Evolutionary conservation across 331 rosid genomes (phyloP), one percentile per base, ranked within the genome.

Genomic region (Pyracantha coccinea): DNA sequence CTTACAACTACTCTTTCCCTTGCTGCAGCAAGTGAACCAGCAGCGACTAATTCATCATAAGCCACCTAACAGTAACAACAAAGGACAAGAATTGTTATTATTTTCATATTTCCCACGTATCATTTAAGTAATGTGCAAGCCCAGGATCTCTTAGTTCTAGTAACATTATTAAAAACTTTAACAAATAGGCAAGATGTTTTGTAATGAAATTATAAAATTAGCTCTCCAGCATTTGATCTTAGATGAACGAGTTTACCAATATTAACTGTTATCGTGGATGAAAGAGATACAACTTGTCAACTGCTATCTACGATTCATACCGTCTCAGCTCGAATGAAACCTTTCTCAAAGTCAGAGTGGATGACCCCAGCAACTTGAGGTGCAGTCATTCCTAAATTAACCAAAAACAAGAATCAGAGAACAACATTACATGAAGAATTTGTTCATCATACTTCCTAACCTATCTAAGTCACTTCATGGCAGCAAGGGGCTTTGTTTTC

Each of bases 311-410:
- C 31, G 59, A 71, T 55, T 57, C 93, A 86, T 86, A 93, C 97
- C 5, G 97, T 93, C 81, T 93, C 97, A 27, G 98, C 98, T 74
- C 96, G 95, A 76, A 93, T 93, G 86, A 93, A 93, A 74, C 97
- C 98, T 84, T 89, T 93, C 96, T 93, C 97, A 66, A 93, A 93
- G 89, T 93, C 98, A 19, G 97, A 88, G 87, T 93, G 98, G 80
- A 93, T 93, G 74, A 86, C 93, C 83, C 98, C 98, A 85, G 98
- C 97, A 76, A 96, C 98, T 85, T 93, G 98, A 70, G 98, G 98
- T 4, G 98, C 98, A 81, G 97, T 91, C 98, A 93, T 93, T 79
- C 98, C 98, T 93, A 76, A 64, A 62, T 79, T 38, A 79, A 87
- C 66, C 80, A 32, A 78, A 23, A 17, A 41, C 58, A 62, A 25